These are phyloP conservation scores for Cladosporium cucumerinum DNA, from an alignment of 2,329 filamentous ascomycete genomes.

Conservation along the genomic window DNA sequence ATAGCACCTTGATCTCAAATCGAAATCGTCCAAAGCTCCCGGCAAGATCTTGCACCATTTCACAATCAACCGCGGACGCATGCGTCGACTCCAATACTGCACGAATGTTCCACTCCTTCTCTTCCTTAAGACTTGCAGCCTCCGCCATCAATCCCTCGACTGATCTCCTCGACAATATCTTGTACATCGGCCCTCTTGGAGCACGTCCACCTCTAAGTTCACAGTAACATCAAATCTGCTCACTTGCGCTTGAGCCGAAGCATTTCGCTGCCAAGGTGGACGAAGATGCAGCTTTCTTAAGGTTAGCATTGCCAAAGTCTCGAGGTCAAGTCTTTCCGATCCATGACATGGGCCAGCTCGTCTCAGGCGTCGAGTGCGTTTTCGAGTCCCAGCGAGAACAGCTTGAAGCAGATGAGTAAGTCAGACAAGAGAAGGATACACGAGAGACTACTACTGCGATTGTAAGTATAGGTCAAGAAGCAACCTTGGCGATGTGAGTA, in stretches of 20 bases:
- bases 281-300: background rate
- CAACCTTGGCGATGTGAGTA: background rate
- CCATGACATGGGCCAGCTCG: background rate
- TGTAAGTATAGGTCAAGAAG: background rate
- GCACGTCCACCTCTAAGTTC: background rate
- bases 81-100: background rate
- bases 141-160: background rate
- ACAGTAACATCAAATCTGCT: background rate
- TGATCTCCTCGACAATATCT: background rate
- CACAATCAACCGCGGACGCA: background rate
- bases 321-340: background rate
- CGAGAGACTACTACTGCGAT: background rate
- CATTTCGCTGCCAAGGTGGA: background rate
- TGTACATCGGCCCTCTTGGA: background rate
- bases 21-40: rapidly evolving
- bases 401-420: background rate
- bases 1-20: background rate
- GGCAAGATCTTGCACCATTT: background rate
- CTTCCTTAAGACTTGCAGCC: no score
- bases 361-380: no score
- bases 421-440: background rate
- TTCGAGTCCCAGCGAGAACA: background rate
- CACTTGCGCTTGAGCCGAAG: background rate
- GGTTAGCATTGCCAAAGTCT: background rate
- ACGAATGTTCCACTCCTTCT: background rate